Evolutionary conservation across 306 rosid genomes (phyloP), one percentile per base, ranked within the genome.

Genomic region (Dicorynia guianensis): DNA sequence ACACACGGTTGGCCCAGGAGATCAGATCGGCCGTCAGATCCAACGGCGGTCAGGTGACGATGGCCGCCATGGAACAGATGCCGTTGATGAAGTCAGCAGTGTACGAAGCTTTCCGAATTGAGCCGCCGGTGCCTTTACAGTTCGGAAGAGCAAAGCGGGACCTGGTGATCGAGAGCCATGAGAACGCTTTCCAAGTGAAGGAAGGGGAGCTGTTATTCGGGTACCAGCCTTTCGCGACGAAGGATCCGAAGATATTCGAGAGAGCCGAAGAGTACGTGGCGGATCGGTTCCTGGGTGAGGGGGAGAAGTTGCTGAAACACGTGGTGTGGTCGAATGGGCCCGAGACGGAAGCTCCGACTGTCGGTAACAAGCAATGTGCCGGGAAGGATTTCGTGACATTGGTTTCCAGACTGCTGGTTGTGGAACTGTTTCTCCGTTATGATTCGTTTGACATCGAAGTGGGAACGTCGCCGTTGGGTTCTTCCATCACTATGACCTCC

Each of bases 321-420:
- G 99, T 95, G 80, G 9, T 95, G 1, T 95, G 97, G 99, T 95
- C 99, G 1, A 95, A 95, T 63, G 99, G 99, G 0, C 93, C 88
- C 3, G 97, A 95, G 77, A 84, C 89, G 0, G 96, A 92, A 36
- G 10, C n/a, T 3, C 89, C 99, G 0, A 75, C 76, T 0, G 80
- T 78, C 3, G 81, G 19, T 3, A 86, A 95, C 83, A 95, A 95
- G 39, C 97, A 95, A 47, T 95, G 99, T 71, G 96, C 89, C 0
- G 99, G 99, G 0, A 95, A 95, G 70, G 96, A 90, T 61, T 87
- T 95, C 3, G 92, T 87, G 18, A 70, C 86, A 0, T 44, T 90
- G 80, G 72, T 80, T 11, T 62, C 97, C 0, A 80, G 99, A 63
- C 83, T 95, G 14, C 48, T 95, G 5, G 89, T 95, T 6, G 96